phyloP scores from a whole-genome alignment of 257 asterid species.

The Lantana camara region DNA sequence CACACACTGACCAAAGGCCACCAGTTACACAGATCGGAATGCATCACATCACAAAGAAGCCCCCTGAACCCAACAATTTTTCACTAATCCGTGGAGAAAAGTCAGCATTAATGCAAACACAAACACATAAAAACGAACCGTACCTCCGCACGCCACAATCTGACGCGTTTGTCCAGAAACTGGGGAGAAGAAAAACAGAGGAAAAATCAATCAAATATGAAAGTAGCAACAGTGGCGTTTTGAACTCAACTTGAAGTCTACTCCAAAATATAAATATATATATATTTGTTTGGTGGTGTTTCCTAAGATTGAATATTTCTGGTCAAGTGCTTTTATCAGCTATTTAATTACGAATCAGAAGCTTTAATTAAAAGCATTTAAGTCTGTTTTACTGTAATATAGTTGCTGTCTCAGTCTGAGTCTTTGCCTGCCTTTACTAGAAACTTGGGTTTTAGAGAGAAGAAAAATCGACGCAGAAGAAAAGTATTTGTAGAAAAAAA shows the following conservation, averaged over 20 bases:
- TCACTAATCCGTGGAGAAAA: neutral
- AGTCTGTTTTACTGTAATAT: neutral
- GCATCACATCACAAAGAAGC: constrained; percentile 13
- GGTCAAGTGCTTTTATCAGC: constrained; percentile 8
- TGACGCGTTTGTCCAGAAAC: constrained; percentile 15
- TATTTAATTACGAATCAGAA: neutral
- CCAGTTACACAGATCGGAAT: constrained; percentile 35
- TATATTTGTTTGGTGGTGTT: neutral
- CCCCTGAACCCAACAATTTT: neutral
- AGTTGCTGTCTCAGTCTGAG: neutral
- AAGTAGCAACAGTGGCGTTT: neutral
- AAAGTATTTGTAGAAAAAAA: constrained; percentile 26
- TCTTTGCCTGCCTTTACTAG: constrained; percentile 13
- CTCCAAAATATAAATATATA: too few species aligned
- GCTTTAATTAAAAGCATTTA: neutral
- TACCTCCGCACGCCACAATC: constrained; percentile 27
- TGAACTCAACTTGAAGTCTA: constrained; percentile 36
- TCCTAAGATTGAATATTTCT: constrained; percentile 10
- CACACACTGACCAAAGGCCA: neutral
- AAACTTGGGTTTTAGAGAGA: neutral
- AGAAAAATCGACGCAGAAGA: constrained; percentile 11
- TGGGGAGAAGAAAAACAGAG: neutral
- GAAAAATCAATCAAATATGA: neutral
- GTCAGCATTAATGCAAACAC: constrained; percentile 11
- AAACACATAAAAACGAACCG: constrained; percentile 16